These are phyloP conservation scores for Polyplosphaeria fusca DNA, from an alignment of 495 filamentous ascomycete genomes.

Conservation along the genomic window DNA sequence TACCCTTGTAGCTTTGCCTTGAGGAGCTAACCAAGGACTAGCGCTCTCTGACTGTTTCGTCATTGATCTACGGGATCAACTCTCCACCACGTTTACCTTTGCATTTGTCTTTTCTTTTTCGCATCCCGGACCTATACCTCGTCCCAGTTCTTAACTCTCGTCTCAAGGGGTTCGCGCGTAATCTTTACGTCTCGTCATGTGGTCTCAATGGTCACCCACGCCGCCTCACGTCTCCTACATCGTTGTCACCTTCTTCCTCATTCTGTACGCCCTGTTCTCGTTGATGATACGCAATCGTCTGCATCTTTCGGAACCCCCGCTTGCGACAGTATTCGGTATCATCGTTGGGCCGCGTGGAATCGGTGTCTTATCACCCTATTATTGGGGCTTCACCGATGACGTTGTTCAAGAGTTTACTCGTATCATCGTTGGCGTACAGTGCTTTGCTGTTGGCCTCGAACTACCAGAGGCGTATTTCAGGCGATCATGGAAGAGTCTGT, in stretches of 20 bases:
- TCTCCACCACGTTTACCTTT: too few relatives aligned
- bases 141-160: too few relatives aligned
- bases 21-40: too few relatives aligned
- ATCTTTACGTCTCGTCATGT: too few relatives aligned
- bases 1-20: too few relatives aligned
- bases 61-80: too few relatives aligned
- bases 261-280: constrained; percentile 49
- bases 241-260: constrained; percentile 46
- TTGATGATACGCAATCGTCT: constrained; percentile 50
- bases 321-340: constrained; percentile 50
- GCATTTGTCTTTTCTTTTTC: too few relatives aligned
- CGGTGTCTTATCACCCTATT: constrained; percentile 39
- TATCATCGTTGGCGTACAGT: constrained; percentile 49
- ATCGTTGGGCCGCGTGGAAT: constrained; percentile 44
- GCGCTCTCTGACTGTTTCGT: too few relatives aligned
- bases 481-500: constrained; percentile 45
- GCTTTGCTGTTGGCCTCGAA: constrained; percentile 49
- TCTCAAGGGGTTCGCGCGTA: too few relatives aligned
- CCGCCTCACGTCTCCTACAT: constrained; percentile 48
- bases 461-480: constrained; percentile 47
- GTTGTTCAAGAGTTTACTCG: constrained; percentile 48
- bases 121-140: too few relatives aligned
- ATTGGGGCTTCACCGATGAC: constrained; percentile 47
- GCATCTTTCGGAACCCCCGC: constrained; percentile 52
- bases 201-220: constrained; percentile 48